phyloP scores from a whole-genome alignment of 2,329 filamentous ascomycete species.

The Fusarium sp. region DNA sequence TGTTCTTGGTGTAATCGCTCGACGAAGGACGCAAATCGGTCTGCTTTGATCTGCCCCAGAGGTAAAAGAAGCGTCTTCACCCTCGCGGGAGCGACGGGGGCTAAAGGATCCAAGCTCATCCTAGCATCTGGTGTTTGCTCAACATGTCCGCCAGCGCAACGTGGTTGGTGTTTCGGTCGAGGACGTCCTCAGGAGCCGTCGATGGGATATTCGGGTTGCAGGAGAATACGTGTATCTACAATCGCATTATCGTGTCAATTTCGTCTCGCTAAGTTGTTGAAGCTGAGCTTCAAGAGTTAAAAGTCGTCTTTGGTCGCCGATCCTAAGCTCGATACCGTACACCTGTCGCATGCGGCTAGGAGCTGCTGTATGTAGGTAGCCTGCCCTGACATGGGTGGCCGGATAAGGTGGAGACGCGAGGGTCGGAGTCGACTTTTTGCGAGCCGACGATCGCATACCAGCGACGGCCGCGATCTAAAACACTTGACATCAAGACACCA shows the following conservation, averaged over 20 bases:
- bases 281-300: constrained; percentile 18
- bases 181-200: constrained; percentile 36
- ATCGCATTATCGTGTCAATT: constrained; percentile 34
- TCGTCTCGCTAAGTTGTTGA: constrained; percentile 16
- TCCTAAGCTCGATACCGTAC: constrained; percentile 45
- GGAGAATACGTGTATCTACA: constrained; percentile 7
- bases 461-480: constrained; percentile 8
- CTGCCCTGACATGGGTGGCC: constrained; percentile 39
- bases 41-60: constrained; percentile 86
- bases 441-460: constrained; percentile 42
- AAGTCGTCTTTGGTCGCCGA: constrained; percentile 28
- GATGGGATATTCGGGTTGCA: constrained; percentile 16
- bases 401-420: constrained; percentile 41
- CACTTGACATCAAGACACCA: neutral
- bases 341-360: constrained; percentile 51
- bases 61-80: constrained; percentile 90
- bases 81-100: constrained; percentile 91
- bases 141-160: constrained; percentile 52
- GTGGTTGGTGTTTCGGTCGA: constrained; percentile 33
- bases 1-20: constrained; percentile 83
- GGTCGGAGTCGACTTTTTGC: constrained; percentile 51
- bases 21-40: constrained; percentile 84
- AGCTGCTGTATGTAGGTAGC: constrained; percentile 43
- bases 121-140: constrained; percentile 63
- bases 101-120: constrained; percentile 91